Evolutionary conservation across 108 stramenopile species (phyloP).

Genomic region (Discostella stelligeroides): DNA sequence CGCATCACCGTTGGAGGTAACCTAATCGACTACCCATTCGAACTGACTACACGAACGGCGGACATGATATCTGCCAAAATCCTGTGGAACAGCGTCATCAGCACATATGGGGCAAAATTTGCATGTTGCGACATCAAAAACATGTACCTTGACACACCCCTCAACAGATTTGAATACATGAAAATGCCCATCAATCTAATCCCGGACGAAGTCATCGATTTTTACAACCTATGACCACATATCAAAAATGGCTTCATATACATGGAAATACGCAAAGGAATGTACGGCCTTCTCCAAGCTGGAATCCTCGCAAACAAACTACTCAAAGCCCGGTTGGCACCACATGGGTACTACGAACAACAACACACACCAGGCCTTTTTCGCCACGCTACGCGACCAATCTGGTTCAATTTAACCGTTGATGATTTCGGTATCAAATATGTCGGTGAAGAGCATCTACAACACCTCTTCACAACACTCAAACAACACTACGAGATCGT

Average conservation of each 20-base stretch:
- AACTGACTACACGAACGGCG: background rate
- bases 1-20: too few relatives aligned
- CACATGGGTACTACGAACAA: constrained; percentile 14
- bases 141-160: constrained; percentile 39
- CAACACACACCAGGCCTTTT: constrained; percentile 22
- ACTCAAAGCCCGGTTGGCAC: background rate
- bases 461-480: constrained; percentile 7
- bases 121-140: constrained; percentile 34
- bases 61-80: constrained; percentile 1
- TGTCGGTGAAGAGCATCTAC: constrained; percentile 6
- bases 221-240: constrained; percentile 13
- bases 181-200: constrained; percentile 4
- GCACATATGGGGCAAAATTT: background rate
- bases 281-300: constrained; percentile 23
- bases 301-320: constrained; percentile 29
- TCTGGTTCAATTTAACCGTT: constrained; percentile 32
- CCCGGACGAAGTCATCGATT: constrained; percentile 6
- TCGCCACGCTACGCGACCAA: background rate
- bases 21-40: constrained; percentile 3
- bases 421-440: too few relatives aligned
- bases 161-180: constrained; percentile 52
- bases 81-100: background rate
- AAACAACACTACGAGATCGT: constrained; percentile 10
- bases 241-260: constrained; percentile 10
- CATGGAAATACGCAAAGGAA: constrained; percentile 11